phyloP scores from a whole-genome alignment of 805 yeast genomes.

The Zygosaccharomyces bisporus region DNA sequence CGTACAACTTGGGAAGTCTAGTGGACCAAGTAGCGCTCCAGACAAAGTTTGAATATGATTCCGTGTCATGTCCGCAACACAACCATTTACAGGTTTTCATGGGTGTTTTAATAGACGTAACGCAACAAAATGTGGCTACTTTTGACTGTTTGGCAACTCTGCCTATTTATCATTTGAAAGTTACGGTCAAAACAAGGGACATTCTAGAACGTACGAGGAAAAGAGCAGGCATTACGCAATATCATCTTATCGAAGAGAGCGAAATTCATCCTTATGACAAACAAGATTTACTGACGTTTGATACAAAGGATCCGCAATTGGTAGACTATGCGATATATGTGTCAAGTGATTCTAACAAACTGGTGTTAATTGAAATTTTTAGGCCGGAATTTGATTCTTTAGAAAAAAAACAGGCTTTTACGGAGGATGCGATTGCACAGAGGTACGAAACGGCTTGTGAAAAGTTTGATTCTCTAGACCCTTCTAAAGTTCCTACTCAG shows the following conservation, averaged over 20 bases:
- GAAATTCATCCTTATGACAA: slow-evolving; percentile 35
- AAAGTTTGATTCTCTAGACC: slow-evolving; percentile 26
- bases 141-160: slow-evolving; percentile 16
- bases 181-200: slow-evolving; percentile 34
- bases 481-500: slow-evolving; percentile 45
- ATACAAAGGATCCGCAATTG: slow-evolving; percentile 34
- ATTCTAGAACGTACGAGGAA: slow-evolving; percentile 29
- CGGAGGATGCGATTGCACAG: slow-evolving; percentile 45
- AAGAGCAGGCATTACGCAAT: slow-evolving; percentile 34
- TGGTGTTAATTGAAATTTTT: slow-evolving; percentile 53
- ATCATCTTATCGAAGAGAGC: slow-evolving; percentile 28
- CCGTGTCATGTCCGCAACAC: slow-evolving; percentile 27
- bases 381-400: slow-evolving; percentile 45
- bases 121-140: slow-evolving; percentile 9
- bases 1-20: slow-evolving; percentile 27
- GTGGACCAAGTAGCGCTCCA: slow-evolving; percentile 33
- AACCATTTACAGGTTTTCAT: slow-evolving; percentile 33
- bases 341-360: slow-evolving; percentile 43
- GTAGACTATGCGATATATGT: slow-evolving; percentile 48
- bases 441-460: slow-evolving; percentile 45
- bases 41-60: slow-evolving; percentile 30
- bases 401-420: slow-evolving; percentile 47
- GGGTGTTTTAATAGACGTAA: slow-evolving; percentile 29
- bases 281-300: slow-evolving; percentile 23
- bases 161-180: slow-evolving; percentile 36